Conservation (phyloP, 257 asterid genomes). For the Plectranthus barbatus region DNA sequence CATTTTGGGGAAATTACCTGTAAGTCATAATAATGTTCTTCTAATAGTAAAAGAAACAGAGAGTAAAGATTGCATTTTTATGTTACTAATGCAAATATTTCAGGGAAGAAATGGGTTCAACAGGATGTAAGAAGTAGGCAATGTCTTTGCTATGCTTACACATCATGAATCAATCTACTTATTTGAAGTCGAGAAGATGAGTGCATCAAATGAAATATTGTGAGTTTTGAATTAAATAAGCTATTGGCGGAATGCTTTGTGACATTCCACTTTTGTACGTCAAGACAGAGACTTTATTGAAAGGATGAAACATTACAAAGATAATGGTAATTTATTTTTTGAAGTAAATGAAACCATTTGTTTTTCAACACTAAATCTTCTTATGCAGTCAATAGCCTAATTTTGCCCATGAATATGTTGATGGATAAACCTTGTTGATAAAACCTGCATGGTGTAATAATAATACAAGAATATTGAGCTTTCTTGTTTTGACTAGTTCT, state of each 20-base stretch:
- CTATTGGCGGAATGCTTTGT: not conserved
- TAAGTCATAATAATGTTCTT: not conserved
- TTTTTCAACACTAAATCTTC: not conserved
- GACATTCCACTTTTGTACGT: not conserved
- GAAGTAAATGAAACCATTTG: not conserved
- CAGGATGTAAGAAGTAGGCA: not conserved
- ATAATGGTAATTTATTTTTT: not conserved
- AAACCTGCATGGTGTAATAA: not conserved
- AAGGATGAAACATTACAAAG: not conserved
- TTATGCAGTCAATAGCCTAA: not conserved
- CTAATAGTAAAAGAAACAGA: not conserved
- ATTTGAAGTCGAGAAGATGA: not conserved
- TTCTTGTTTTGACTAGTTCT: conserved; percentile 45
- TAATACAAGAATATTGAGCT: not conserved
- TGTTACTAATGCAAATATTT: not conserved
- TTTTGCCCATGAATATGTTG: not conserved
- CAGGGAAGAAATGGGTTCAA: not conserved
- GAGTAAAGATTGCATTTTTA: not conserved
- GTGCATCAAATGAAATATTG: not conserved
- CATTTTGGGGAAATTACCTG: not conserved
- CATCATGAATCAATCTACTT: not conserved
- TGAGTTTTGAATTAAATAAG: not conserved
- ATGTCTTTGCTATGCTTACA: not conserved
- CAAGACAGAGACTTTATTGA: not conserved
- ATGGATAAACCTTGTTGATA: not conserved